Percentiles rank a stretch among this genome's conserved stretches.
These are phyloP conservation scores for Arthrobotrys megalospora DNA, from an alignment of 2,329 filamentous ascomycete species.

Conservation along the genomic window DNA sequence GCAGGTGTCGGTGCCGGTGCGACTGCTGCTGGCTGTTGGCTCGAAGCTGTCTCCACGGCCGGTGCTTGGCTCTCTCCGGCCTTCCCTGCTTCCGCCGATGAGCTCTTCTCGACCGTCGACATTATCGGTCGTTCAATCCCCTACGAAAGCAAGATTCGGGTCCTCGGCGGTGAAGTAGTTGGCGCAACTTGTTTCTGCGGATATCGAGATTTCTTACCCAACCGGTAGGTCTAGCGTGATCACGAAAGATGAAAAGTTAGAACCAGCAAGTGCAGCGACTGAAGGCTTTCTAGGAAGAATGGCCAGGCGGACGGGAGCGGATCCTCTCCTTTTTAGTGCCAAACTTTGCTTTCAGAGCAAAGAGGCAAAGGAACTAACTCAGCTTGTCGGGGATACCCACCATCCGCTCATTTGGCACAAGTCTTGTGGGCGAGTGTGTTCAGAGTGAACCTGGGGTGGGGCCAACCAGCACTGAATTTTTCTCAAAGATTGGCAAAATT, in stretches of 20 bases:
- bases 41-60: conserved; percentile 23
- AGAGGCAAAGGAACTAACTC: conserved; percentile 40
- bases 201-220: conserved; percentile 30
- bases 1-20: too few species aligned
- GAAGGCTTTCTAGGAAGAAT: conserved; percentile 43
- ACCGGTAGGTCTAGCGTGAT: conserved; percentile 35
- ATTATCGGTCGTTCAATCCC: conserved; percentile 16
- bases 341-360: conserved; percentile 40
- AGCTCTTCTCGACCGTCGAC: conserved; percentile 29
- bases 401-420: conserved; percentile 37
- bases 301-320: conserved; percentile 58
- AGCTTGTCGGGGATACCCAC: conserved; percentile 34
- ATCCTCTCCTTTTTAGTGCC: conserved; percentile 61
- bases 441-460: conserved; percentile 42
- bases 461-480: conserved; percentile 32
- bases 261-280: conserved; percentile 24
- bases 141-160: conserved; percentile 10
- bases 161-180: conserved; percentile 27
- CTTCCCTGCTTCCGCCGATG: conserved; percentile 23
- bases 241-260: conserved; percentile 26
- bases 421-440: conserved; percentile 43
- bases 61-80: conserved; percentile 13
- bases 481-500: conserved; percentile 42
- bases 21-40: conserved; percentile 17
- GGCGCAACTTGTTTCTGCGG: conserved; percentile 38